phyloP scores from a whole-genome alignment of 345 rosid genomes.

The Hypericum perforatum region DNA sequence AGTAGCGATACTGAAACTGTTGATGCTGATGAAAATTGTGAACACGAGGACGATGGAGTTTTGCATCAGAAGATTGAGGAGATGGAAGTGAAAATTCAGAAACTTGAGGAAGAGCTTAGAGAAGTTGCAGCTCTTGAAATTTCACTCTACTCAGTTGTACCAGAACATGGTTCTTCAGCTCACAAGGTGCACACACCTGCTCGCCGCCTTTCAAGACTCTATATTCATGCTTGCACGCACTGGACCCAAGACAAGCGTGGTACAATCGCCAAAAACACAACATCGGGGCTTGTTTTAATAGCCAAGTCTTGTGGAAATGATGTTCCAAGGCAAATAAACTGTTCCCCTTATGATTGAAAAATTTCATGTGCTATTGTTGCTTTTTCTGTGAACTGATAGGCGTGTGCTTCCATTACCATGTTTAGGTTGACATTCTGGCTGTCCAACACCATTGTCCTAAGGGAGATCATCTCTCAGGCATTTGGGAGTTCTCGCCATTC shows the following conservation, averaged over 20 bases:
- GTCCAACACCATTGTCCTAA: conserved; percentile 70
- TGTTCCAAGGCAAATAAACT: conserved; percentile 59
- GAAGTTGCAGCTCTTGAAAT: conserved; percentile 96
- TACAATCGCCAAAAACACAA: conserved; percentile 64
- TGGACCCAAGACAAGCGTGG: conserved; percentile 61
- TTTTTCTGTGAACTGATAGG: conserved; percentile 8
- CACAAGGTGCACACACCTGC: conserved; percentile 95
- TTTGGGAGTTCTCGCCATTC: conserved; percentile 47
- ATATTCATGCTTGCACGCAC: conserved; percentile 78
- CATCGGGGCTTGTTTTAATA: conserved; percentile 78
- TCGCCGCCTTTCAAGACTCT: conserved; percentile 84
- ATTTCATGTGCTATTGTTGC: background rate
- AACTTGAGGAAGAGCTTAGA: conserved; percentile 87
- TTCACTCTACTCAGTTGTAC: conserved; percentile 73
- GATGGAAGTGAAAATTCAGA: conserved; percentile 64
- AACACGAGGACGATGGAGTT: conserved; percentile 34
- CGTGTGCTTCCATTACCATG: conserved; percentile 13
- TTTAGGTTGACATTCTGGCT: conserved; percentile 88
- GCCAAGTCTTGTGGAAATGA: conserved; percentile 85
- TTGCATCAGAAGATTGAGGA: conserved; percentile 44
- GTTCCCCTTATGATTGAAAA: background rate
- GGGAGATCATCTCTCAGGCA: conserved; percentile 71
- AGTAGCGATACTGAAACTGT: conserved; percentile 51
- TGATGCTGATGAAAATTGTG: conserved; percentile 47
- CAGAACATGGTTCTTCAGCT: conserved; percentile 85